These are phyloP conservation scores for Cryptococcus floricola DNA, from an alignment of 1,284 basidiomycete genomes.

Conservation along the genomic window DNA sequence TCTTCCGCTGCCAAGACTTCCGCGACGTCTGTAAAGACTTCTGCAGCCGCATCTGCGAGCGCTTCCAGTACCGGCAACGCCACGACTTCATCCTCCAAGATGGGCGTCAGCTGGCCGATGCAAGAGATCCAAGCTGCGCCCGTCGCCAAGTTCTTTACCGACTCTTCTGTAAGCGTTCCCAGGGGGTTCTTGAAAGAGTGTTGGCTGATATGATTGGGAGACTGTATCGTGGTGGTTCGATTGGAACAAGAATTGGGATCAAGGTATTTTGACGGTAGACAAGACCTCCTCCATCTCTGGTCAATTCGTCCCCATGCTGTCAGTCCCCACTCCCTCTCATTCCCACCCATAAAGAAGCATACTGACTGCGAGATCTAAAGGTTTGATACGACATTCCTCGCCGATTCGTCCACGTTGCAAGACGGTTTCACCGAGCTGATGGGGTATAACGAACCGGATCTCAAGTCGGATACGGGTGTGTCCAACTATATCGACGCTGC, in stretches of 20 bases:
- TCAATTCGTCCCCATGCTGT: conserved; percentile 29
- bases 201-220: background rate
- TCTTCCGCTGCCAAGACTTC: background rate
- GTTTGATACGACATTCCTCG: conserved; percentile 13
- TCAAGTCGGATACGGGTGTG: background rate
- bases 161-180: too few relatives aligned
- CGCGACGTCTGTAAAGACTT: background rate
- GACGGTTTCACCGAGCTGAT: conserved; percentile 21
- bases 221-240: conserved; percentile 26
- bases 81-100: conserved; percentile 2
- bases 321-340: conserved; percentile 2
- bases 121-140: conserved; percentile 22
- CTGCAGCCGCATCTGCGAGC: background rate
- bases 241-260: conserved; percentile 33
- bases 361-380: conserved; percentile 2
- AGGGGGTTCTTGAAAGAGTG: background rate
- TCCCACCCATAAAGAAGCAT: background rate
- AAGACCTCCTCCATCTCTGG: conserved; percentile 9
- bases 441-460: conserved; percentile 31
- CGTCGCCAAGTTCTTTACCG: conserved; percentile 21
- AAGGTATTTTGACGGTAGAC: conserved; percentile 12
- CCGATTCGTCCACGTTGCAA: conserved; percentile 14
- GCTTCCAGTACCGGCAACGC: background rate
- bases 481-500: background rate
- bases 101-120: conserved; percentile 25